phyloP scores from a whole-genome alignment of 2,329 filamentous ascomycete species.

The Epichloe elymi region DNA sequence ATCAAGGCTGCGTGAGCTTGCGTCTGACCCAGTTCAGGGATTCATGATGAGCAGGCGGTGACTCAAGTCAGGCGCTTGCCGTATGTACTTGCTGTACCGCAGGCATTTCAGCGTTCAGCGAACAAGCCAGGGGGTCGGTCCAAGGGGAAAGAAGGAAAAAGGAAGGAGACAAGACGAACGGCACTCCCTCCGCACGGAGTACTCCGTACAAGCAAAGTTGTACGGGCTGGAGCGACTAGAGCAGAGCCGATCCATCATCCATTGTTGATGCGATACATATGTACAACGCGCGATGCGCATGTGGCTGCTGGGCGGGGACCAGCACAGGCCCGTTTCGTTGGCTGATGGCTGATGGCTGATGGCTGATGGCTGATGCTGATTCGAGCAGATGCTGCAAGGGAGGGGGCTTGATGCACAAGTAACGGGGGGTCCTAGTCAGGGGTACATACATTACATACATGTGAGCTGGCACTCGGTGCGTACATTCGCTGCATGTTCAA shows the following conservation, averaged over 20 bases:
- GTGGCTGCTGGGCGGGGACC: slow-evolving; percentile 7
- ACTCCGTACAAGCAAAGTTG: too few relatives aligned
- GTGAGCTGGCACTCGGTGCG: too few relatives aligned
- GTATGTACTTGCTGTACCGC: too few relatives aligned
- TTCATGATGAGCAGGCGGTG: too few relatives aligned
- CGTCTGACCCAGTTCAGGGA: too few relatives aligned
- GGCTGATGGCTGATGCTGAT: not conserved
- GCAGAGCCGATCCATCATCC: not conserved
- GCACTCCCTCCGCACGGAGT: too few relatives aligned
- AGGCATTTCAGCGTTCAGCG: too few relatives aligned
- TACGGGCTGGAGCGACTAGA: not conserved
- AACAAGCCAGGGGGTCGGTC: too few relatives aligned
- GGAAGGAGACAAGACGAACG: too few relatives aligned
- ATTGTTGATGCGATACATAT: not conserved
- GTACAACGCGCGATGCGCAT: slow-evolving; percentile 4
- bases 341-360: slow-evolving; percentile 1
- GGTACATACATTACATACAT: not conserved
- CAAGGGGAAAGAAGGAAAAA: not conserved
- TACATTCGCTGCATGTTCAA: too few relatives aligned
- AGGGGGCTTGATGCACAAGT: not conserved
- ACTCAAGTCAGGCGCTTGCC: too few relatives aligned
- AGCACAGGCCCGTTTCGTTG: slow-evolving; percentile 4
- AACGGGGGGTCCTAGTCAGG: slow-evolving; percentile 11
- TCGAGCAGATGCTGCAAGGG: slow-evolving; percentile 2
- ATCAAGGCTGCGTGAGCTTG: too few relatives aligned